phyloP scores from a whole-genome alignment of 345 rosid species.

The Garcia nutans region DNA sequence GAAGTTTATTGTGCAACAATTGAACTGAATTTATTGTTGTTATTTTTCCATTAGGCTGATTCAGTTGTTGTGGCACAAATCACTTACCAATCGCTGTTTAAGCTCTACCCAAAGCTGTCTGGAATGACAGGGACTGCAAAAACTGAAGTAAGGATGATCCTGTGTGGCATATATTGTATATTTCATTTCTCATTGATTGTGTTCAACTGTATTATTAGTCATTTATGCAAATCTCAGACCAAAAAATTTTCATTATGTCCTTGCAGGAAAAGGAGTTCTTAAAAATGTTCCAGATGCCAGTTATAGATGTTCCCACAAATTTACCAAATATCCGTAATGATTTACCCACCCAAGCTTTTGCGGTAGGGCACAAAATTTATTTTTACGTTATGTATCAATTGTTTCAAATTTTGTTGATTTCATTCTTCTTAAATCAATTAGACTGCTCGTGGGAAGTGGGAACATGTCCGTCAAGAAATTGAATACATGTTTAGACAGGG shows the following conservation, averaged over 20 bases:
- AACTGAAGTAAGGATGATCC: slow-evolving; percentile 65
- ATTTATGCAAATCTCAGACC: slow-evolving; percentile 3
- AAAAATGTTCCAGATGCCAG: slow-evolving; percentile 89
- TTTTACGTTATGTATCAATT: not conserved
- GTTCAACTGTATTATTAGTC: not conserved
- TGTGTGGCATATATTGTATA: slow-evolving; percentile 2
- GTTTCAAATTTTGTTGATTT: not conserved
- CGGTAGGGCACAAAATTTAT: slow-evolving; percentile 46
- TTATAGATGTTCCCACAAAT: slow-evolving; percentile 93
- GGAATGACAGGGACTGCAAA: slow-evolving; percentile 99
- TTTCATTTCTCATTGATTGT: slow-evolving; percentile 5
- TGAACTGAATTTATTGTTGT: slow-evolving; percentile 1
- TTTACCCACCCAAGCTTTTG: slow-evolving; percentile 93
- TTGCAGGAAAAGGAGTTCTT: slow-evolving; percentile 87
- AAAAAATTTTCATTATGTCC: slow-evolving; percentile 5
- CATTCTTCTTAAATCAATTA: slow-evolving; percentile 31
- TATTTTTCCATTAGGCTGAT: slow-evolving; percentile 63
- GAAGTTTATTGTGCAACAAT: slow-evolving; percentile 13
- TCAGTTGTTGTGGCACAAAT: slow-evolving; percentile 97
- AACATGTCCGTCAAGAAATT: slow-evolving; percentile 80
- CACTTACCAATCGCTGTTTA: slow-evolving; percentile 92
- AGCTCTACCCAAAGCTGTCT: slow-evolving; percentile 92
- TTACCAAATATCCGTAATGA: slow-evolving; percentile 83
- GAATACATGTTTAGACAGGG: slow-evolving; percentile 88
- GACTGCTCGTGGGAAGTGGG: slow-evolving; percentile 97